These are phyloP conservation scores for Tolypocladium ovalisporum DNA, from an alignment of 2,329 filamentous ascomycete species.

Conservation along the genomic window DNA sequence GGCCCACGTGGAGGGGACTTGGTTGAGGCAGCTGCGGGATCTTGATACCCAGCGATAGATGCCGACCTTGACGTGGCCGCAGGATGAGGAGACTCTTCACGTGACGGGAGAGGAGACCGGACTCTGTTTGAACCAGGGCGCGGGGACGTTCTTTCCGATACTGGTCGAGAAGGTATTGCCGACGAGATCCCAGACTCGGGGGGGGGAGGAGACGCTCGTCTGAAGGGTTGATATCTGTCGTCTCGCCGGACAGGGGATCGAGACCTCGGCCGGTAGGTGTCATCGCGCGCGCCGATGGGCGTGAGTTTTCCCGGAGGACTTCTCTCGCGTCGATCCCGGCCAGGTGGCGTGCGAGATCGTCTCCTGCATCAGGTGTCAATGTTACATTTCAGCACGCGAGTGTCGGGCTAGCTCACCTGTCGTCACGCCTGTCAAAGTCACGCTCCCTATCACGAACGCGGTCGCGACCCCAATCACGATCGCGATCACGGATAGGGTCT, in stretches of 20 bases:
- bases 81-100: slow-evolving; percentile 26
- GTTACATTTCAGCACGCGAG: too few species aligned
- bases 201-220: slow-evolving; percentile 33
- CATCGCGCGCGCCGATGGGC: slow-evolving; percentile 21
- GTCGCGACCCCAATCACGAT: slow-evolving; percentile 18
- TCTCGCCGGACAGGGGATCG: slow-evolving; percentile 38
- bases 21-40: slow-evolving; percentile 13
- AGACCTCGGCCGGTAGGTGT: slow-evolving; percentile 41
- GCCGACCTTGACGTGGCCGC: slow-evolving; percentile 9
- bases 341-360: slow-evolving; percentile 43
- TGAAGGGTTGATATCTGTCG: slow-evolving; percentile 29
- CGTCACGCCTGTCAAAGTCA: slow-evolving; percentile 30
- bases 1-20: slow-evolving; percentile 45
- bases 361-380: slow-evolving; percentile 22
- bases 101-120: slow-evolving; percentile 36
- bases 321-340: slow-evolving; percentile 31
- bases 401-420: slow-evolving; percentile 18
- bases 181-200: slow-evolving; percentile 40
- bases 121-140: slow-evolving; percentile 33
- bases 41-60: slow-evolving; percentile 14
- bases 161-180: slow-evolving; percentile 36
- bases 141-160: slow-evolving; percentile 42
- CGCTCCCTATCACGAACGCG: slow-evolving; percentile 18
- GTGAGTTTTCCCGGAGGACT: slow-evolving; percentile 18
- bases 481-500: slow-evolving; percentile 19